phyloP scores from a whole-genome alignment of 1,284 basidiomycete genomes.

The Xerocomus nothofagi region DNA sequence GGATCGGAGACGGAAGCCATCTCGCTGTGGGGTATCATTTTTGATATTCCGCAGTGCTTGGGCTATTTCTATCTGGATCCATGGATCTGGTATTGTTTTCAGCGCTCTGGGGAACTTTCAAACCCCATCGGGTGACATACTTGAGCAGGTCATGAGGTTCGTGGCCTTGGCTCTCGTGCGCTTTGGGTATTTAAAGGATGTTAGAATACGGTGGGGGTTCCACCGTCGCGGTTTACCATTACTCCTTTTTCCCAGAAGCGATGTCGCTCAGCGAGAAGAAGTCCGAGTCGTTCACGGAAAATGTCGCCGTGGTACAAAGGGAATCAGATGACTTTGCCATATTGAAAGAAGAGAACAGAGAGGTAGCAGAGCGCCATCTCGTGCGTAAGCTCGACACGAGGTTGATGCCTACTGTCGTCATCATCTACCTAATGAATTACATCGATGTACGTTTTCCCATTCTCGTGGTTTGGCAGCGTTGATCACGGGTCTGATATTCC shows the following conservation, averaged over 20 bases:
- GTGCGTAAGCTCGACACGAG: conserved; percentile 59
- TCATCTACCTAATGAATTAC: conserved; percentile 70
- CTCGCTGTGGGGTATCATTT: not conserved
- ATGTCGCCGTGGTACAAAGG: not conserved
- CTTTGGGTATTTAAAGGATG: conserved; percentile 9
- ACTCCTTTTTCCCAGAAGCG: not conserved
- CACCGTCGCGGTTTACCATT: not conserved
- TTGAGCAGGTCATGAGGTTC: conserved; percentile 4
- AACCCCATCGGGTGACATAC: not conserved
- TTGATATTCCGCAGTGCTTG: not conserved
- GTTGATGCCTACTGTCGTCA: conserved; percentile 57
- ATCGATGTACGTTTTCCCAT: conserved; percentile 51
- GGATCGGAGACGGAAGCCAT: too few species aligned
- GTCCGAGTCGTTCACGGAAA: conserved; percentile 6
- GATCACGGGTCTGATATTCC: not conserved
- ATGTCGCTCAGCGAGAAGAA: conserved; percentile 16
- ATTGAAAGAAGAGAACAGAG: conserved; percentile 9
- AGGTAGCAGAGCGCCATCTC: conserved; percentile 40
- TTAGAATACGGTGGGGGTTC: not conserved
- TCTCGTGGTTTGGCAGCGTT: not conserved
- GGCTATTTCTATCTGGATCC: not conserved
- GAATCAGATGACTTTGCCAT: conserved; percentile 15
- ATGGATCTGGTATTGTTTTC: not conserved
- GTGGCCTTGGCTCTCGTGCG: not conserved
- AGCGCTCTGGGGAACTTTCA: not conserved